These are phyloP conservation scores for Boletus sp. DNA, from an alignment of 1,284 basidiomycete genomes.

Conservation along the genomic window DNA sequence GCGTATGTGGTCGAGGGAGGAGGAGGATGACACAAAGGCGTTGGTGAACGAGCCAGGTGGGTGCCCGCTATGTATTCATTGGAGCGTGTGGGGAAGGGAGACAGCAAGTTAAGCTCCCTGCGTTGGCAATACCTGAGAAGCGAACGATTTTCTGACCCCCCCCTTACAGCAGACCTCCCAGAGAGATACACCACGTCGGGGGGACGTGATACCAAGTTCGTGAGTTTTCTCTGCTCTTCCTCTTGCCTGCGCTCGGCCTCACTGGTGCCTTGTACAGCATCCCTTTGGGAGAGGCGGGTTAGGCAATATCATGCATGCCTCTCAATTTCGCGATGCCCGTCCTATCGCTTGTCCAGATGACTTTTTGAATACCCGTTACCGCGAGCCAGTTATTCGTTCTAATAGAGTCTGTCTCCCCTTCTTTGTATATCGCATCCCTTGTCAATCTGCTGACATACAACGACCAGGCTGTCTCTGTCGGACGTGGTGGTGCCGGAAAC, in stretches of 20 bases:
- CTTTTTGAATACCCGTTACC: constrained; percentile 42
- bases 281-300: constrained; percentile 65
- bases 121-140: not conserved
- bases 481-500: constrained; percentile 67
- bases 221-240: constrained; percentile 17
- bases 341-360: constrained; percentile 42
- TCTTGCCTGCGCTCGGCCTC: not conserved
- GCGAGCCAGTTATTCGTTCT: constrained; percentile 44
- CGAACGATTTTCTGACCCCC: not conserved
- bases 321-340: constrained; percentile 39
- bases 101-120: not conserved
- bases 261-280: constrained; percentile 31
- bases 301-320: constrained; percentile 59
- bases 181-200: too few relatives aligned
- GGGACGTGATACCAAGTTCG: constrained; percentile 38
- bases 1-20: constrained; percentile 7
- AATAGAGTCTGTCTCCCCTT: constrained; percentile 29
- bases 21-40: constrained; percentile 4
- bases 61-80: constrained; percentile 1
- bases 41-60: constrained; percentile 15
- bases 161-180: too few relatives aligned
- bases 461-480: constrained; percentile 51
- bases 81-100: too few relatives aligned
- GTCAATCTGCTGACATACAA: not conserved
- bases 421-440: not conserved